Base-by-base conservation (phyloP, 129 eudicot species). In the Saussurea involucrata region DNA sequence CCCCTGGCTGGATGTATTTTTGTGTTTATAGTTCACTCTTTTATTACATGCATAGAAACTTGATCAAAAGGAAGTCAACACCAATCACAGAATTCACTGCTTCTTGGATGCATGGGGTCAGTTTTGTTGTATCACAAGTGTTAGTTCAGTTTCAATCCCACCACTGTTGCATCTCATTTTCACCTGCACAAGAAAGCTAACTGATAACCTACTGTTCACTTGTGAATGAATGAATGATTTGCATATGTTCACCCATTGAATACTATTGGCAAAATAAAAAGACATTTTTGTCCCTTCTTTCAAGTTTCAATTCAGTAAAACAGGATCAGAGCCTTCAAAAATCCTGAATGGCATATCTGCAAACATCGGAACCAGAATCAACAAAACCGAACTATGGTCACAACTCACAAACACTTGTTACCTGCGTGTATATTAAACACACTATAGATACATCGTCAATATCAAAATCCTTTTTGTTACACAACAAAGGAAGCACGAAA, bases 391-490 rank as follows among this genome's bases (percentile, higher is more conserved):
- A 42, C 34, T 69, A n/a, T 40, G 58, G 58, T 69, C 21, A 69
- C 76, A 57, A 58, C 32, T 69, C 21, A 69, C 76, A 57, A 58
- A 70, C 69, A 78, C 37, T 33, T 40, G 63, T 78, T 29, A 78
- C 76, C 21, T 69, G 22, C 9, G 44, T 36, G 75, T 78, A 76
- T 67, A 61, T 83, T 77, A 46, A 63, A 66, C 77, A 67, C 66
- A n/a, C 24, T 17, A 17, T 58, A 57, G 64, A 80, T 80, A 73
- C 69, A 80, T 67, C 73, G 44, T 40, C 49, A 40, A 1, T 4
- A 64, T 76, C 84, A 82, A 83, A 83, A 78, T 78, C 78, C 82
- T 63, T 20, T 70, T 13, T 70, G 76, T 83, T 68, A 83, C 86
- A 83, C 73, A 78, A 83, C 80, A 69, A 78, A 68, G 63, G 61